Conservation (phyloP, 192 early-diverging fungal genomes). For the Coemansia furcata region DNA sequence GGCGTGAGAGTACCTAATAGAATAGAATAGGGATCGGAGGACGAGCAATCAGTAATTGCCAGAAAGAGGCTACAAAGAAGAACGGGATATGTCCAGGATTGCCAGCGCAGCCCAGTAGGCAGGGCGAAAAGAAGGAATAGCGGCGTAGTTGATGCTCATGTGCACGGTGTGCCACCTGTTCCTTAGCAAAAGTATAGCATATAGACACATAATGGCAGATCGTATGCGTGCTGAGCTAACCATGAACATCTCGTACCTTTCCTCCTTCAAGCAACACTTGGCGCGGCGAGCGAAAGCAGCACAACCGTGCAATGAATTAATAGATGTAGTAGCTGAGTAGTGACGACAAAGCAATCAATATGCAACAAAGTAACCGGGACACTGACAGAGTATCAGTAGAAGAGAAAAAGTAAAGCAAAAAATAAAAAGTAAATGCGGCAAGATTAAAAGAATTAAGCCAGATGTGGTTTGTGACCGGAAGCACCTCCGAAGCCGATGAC, state of each 20-base stretch:
- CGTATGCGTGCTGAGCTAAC: neutral
- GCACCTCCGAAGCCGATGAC: too few species aligned
- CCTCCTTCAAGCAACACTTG: neutral
- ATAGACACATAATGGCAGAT: neutral
- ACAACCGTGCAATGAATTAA: neutral
- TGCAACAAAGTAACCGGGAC: neutral
- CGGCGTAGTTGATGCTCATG: neutral
- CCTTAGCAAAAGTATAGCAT: neutral
- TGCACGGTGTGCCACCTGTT: neutral
- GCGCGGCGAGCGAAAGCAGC: neutral
- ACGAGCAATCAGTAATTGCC: neutral
- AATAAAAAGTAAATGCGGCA: neutral
- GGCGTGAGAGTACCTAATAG: neutral
- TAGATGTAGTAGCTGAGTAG: constrained; percentile 1
- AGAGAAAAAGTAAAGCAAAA: neutral
- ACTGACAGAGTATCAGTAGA: neutral
- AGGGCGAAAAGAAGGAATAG: neutral
- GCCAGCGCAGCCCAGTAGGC: neutral
- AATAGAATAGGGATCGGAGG: neutral
- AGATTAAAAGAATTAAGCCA: neutral
- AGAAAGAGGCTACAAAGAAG: constrained; percentile 2
- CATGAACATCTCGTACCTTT: neutral
- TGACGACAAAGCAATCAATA: neutral
- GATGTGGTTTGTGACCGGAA: neutral
- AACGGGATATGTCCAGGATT: neutral